These are phyloP conservation scores for Ostreobium quekettii DNA, from an alignment of 139 green algal genomes.

Conservation along the genomic window DNA sequence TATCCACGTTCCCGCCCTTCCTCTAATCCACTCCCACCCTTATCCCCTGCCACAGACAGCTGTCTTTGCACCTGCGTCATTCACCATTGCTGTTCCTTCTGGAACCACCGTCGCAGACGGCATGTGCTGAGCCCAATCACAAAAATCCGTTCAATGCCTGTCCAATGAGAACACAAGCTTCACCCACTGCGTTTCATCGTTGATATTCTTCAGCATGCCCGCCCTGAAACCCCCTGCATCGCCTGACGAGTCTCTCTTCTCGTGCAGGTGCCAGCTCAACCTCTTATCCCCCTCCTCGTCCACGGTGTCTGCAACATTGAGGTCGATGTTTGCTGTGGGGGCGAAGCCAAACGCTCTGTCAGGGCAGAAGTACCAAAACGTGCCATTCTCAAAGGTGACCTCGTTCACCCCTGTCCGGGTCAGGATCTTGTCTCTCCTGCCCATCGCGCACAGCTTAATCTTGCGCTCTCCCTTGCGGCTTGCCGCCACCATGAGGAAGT, in stretches of 20 bases:
- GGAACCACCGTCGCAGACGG: too few relatives aligned
- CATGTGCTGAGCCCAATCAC: too few relatives aligned
- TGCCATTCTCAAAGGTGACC: not conserved
- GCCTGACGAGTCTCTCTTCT: not conserved
- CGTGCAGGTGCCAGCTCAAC: slow-evolving; percentile 15
- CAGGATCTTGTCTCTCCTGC: not conserved
- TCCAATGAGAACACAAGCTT: not conserved
- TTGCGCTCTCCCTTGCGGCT: not conserved
- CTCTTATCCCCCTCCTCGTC: slow-evolving; percentile 2
- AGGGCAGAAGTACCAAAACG: slow-evolving; percentile 8
- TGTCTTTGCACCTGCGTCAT: too few relatives aligned
- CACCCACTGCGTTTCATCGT: not conserved
- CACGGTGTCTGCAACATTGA: slow-evolving; percentile 7
- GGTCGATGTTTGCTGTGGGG: not conserved
- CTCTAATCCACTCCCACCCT: too few relatives aligned
- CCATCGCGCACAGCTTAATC: not conserved
- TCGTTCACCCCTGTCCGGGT: not conserved
- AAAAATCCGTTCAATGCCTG: too few relatives aligned
- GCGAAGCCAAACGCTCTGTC: slow-evolving; percentile 7
- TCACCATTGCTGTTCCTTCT: too few relatives aligned
- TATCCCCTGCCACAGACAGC: too few relatives aligned
- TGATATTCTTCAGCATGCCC: not conserved
- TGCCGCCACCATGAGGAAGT: not conserved
- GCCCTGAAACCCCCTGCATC: not conserved
- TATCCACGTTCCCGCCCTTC: too few relatives aligned